Evolutionary conservation across 1,284 basidiomycete species (phyloP).

Genomic region (Puccinia coronata): DNA sequence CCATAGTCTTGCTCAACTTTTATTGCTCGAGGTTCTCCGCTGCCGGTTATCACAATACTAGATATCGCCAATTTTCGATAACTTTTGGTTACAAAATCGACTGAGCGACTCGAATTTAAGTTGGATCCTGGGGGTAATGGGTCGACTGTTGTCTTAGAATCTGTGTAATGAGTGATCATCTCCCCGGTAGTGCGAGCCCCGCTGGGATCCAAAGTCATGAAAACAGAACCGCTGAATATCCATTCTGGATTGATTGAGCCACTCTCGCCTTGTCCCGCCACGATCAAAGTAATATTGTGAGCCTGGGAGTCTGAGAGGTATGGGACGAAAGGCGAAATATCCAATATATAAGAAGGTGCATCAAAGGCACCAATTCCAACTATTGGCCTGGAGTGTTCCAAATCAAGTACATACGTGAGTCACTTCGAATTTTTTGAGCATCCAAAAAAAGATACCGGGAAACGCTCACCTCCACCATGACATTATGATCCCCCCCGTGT

Average conservation of each 20-base stretch:
- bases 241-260: slow-evolving; percentile 70
- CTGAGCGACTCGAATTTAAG: background rate
- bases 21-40: slow-evolving; percentile 4
- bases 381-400: slow-evolving; percentile 64
- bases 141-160: background rate
- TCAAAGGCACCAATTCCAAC: slow-evolving; percentile 75
- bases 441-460: background rate
- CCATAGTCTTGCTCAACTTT: slow-evolving; percentile 22
- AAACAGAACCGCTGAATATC: slow-evolving; percentile 73
- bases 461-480: slow-evolving; percentile 65
- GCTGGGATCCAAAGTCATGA: slow-evolving; percentile 62
- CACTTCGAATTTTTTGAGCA: background rate
- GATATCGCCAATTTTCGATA: slow-evolving; percentile 17
- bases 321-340: slow-evolving; percentile 75
- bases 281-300: slow-evolving; percentile 71
- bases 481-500: slow-evolving; percentile 76
- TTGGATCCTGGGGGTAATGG: background rate
- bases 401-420: background rate
- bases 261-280: slow-evolving; percentile 70
- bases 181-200: slow-evolving; percentile 18
- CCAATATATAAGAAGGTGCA: slow-evolving; percentile 74
- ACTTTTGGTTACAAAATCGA: slow-evolving; percentile 8
- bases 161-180: background rate
- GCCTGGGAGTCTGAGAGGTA: slow-evolving; percentile 69
- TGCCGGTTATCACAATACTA: slow-evolving; percentile 34